Evolutionary conservation across 2,329 filamentous ascomycete genomes (phyloP).

Genomic region (Colletotrichum horii): DNA sequence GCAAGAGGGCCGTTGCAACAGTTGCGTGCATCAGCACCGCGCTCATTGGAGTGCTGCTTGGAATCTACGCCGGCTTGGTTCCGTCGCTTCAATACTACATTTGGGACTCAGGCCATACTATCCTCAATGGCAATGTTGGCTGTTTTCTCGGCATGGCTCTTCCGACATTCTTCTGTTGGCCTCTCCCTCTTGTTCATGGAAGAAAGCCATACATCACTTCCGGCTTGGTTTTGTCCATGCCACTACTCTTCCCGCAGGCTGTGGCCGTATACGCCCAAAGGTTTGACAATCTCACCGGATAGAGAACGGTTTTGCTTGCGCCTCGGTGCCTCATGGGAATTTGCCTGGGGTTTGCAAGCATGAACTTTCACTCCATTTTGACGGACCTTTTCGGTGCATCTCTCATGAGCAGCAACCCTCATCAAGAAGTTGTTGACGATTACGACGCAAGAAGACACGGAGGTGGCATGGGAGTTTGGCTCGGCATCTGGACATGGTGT

Average conservation of each 20-base stretch:
- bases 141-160: conserved; percentile 75
- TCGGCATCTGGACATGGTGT: conserved; percentile 80
- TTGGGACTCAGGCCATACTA: conserved; percentile 69
- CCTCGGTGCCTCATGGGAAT: conserved; percentile 71
- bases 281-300: conserved; percentile 60
- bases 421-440: conserved; percentile 72
- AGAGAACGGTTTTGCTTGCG: conserved; percentile 65
- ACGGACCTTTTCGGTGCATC: conserved; percentile 80
- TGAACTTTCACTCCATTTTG: conserved; percentile 76
- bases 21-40: conserved; percentile 77
- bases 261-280: conserved; percentile 64
- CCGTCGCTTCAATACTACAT: conserved; percentile 82
- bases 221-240: conserved; percentile 71
- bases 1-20: conserved; percentile 72
- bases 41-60: conserved; percentile 72
- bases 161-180: conserved; percentile 75
- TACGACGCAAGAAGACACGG: conserved; percentile 76
- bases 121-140: conserved; percentile 75
- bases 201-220: conserved; percentile 78
- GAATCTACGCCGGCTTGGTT: conserved; percentile 79
- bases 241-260: conserved; percentile 78
- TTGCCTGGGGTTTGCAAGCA: conserved; percentile 75
- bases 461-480: conserved; percentile 80
- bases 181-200: conserved; percentile 75
- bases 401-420: conserved; percentile 73